phyloP scores from a whole-genome alignment of 257 asterid genomes.

The Solanum pennellii region DNA sequence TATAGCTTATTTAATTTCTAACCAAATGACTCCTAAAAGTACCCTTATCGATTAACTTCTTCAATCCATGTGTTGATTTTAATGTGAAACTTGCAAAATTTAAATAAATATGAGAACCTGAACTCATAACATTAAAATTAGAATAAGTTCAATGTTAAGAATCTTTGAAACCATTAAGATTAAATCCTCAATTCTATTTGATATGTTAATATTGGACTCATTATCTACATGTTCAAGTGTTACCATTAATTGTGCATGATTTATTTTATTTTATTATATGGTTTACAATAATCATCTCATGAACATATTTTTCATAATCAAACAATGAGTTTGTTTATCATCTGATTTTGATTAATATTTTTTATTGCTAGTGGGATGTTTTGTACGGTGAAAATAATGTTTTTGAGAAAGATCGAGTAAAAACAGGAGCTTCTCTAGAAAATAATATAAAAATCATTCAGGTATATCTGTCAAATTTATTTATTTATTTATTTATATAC shows the following conservation, averaged over 20 bases:
- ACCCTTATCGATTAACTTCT: background rate
- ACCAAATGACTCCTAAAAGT: background rate
- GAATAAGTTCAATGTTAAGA: too few species aligned
- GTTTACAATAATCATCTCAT: background rate
- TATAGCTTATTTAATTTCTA: background rate
- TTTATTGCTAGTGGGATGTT: constrained; percentile 51
- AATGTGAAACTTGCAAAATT: background rate
- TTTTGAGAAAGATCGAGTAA: constrained; percentile 34
- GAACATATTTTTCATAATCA: background rate
- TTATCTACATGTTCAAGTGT: background rate
- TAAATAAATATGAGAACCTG: background rate
- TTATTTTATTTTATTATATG: background rate
- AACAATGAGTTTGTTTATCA: background rate
- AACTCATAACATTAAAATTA: background rate
- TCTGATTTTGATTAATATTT: too few species aligned
- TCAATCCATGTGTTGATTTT: background rate
- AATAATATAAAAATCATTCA: constrained; percentile 44
- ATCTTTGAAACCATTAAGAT: background rate
- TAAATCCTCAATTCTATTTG: background rate
- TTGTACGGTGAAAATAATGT: constrained; percentile 32
- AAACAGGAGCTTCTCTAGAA: constrained; percentile 43
- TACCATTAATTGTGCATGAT: background rate
- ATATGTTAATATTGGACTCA: background rate
- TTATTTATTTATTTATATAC: background rate
- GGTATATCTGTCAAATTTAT: constrained; percentile 22